Evolutionary conservation across 495 filamentous ascomycete genomes (phyloP).

Genomic region (Penicillium samsonianum): DNA sequence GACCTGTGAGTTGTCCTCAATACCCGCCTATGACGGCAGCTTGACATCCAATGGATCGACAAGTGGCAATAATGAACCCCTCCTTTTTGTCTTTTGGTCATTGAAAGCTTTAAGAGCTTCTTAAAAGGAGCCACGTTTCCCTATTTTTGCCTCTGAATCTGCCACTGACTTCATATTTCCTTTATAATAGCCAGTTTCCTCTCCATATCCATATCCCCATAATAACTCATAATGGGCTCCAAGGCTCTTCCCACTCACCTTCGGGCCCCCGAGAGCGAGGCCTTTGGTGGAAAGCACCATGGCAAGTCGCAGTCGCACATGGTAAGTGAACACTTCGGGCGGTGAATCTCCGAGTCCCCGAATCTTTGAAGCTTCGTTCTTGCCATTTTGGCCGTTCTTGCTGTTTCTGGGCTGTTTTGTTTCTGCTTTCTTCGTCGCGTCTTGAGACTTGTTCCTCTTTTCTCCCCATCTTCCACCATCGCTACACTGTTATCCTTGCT

Average conservation of each 20-base stretch:
- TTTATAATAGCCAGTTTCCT: background rate
- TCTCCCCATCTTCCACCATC: constrained; percentile 7
- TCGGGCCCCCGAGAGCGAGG: constrained; percentile 57
- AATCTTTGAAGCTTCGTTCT: background rate
- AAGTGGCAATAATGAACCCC: constrained; percentile 39
- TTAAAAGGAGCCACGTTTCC: constrained; percentile 13
- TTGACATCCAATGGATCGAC: constrained; percentile 35
- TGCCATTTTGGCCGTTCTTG: background rate
- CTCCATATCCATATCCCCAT: background rate
- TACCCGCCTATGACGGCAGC: constrained; percentile 34
- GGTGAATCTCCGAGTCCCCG: constrained; percentile 1
- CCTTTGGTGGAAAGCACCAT: constrained; percentile 74
- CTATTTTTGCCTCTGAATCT: background rate
- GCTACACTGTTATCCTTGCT: background rate
- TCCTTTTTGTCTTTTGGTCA: constrained; percentile 11
- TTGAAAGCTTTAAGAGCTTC: background rate
- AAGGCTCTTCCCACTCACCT: constrained; percentile 78
- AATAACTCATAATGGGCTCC: constrained; percentile 62
- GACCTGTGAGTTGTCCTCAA: background rate
- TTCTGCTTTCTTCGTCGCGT: background rate
- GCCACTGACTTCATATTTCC: background rate
- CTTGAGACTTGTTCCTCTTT: background rate
- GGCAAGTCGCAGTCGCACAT: constrained; percentile 95
- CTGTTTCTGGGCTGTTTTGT: background rate
- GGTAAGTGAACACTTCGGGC: constrained; percentile 62